Conservation (phyloP, 2,329 filamentous ascomycete species). For the Aplosporella prunicola region DNA sequence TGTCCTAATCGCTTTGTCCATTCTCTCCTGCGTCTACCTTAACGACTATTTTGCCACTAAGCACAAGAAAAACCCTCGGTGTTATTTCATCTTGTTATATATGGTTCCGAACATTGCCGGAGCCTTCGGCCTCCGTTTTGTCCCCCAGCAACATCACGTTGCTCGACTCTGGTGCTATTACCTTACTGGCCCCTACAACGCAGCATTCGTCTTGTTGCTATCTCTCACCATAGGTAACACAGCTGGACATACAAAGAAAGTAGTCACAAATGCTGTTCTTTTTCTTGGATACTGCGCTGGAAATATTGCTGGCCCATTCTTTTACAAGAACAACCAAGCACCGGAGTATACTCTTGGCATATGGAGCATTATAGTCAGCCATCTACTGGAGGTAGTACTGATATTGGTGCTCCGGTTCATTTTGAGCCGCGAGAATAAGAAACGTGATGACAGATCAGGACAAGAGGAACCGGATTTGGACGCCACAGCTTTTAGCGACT, state of each 20-base stretch:
- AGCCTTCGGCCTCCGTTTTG: slow-evolving; percentile 48
- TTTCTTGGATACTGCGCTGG: slow-evolving; percentile 52
- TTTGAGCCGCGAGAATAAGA: slow-evolving; percentile 41
- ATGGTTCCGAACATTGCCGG: slow-evolving; percentile 45
- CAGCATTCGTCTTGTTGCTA: slow-evolving; percentile 43
- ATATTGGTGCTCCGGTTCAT: slow-evolving; percentile 38
- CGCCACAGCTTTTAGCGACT: slow-evolving; percentile 10
- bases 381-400: slow-evolving; percentile 42
- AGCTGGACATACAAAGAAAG: slow-evolving; percentile 35
- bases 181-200: slow-evolving; percentile 46
- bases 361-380: slow-evolving; percentile 48
- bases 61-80: slow-evolving; percentile 8
- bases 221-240: slow-evolving; percentile 41
- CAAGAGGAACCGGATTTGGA: slow-evolving; percentile 35
- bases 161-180: slow-evolving; percentile 51
- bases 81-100: slow-evolving; percentile 10
- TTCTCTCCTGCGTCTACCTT: slow-evolving; percentile 15
- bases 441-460: slow-evolving; percentile 40
- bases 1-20: slow-evolving; percentile 16
- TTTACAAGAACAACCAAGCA: slow-evolving; percentile 48
- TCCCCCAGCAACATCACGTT: slow-evolving; percentile 40
- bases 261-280: slow-evolving; percentile 52
- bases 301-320: slow-evolving; percentile 54
- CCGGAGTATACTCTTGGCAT: slow-evolving; percentile 44
- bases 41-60: slow-evolving; percentile 10